Conservation (phyloP, 495 filamentous ascomycete species). For the Daldinia loculata region DNA sequence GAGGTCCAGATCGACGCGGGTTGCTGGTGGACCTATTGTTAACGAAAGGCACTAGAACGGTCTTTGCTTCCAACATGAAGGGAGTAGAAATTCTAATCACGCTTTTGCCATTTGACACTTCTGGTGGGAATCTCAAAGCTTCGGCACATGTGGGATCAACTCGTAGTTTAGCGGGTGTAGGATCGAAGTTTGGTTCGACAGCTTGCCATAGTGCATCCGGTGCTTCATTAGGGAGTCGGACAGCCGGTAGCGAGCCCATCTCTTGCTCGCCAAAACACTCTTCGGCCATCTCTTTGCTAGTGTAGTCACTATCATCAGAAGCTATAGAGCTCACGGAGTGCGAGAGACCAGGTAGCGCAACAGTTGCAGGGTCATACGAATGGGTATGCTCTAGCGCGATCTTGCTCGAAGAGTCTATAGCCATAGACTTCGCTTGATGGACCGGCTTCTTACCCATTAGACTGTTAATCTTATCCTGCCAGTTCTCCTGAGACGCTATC, state of each 20-base stretch:
- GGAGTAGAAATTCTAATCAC: constrained; percentile 56
- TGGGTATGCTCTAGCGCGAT: constrained; percentile 64
- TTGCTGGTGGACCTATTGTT: constrained; percentile 55
- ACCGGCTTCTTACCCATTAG: constrained; percentile 71
- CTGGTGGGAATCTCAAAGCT: constrained; percentile 49
- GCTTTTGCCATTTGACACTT: constrained; percentile 50
- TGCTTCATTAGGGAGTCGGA: constrained; percentile 69
- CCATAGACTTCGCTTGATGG: constrained; percentile 62
- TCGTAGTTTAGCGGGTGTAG: constrained; percentile 51
- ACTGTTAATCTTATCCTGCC: constrained; percentile 79
- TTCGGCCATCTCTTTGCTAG: constrained; percentile 70
- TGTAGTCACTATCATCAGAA: constrained; percentile 52
- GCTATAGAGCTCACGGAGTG: constrained; percentile 27
- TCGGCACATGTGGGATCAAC: constrained; percentile 51
- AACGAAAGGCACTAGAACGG: constrained; percentile 50
- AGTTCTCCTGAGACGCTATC: constrained; percentile 53
- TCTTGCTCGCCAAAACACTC: constrained; percentile 86
- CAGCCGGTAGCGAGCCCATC: constrained; percentile 75
- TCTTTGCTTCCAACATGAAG: constrained; percentile 53
- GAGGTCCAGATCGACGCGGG: constrained; percentile 54
- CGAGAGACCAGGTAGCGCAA: constrained; percentile 62
- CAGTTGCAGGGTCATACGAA: constrained; percentile 61
- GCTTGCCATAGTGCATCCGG: constrained; percentile 63
- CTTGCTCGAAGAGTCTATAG: constrained; percentile 67
- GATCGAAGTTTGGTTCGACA: constrained; percentile 39